Evolutionary conservation across 495 filamentous ascomycete species (phyloP), one percentile per base, ranked within the genome.

Genomic region (Daldinia bambusicola): DNA sequence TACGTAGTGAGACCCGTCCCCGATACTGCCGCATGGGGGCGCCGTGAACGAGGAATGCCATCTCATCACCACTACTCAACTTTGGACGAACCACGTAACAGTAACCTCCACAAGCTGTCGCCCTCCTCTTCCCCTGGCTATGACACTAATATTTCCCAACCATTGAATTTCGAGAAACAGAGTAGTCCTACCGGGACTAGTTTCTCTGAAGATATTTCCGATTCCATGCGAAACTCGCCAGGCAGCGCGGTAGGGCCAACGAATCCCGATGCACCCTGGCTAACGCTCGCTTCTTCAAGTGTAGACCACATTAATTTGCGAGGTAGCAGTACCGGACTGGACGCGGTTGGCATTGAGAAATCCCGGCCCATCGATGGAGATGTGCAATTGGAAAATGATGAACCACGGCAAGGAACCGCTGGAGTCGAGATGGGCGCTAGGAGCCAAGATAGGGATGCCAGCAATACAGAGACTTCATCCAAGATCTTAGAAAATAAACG

Each of bases 21-120:
- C 70, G 70, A 69, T 56, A 58, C 63, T 73, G 66, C 70, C 66
- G 70, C 66, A 73, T 69, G 66, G 70, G 66, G 70, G 66, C 66
- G 62, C 57, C 70, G 65, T 73, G 66, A 73, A 73, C 59, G 66
- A 73, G 70, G 70, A 69, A 73, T 73, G 70, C 70, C 61, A 69
- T 66, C 70, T 57, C 70, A 69, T 73, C 65, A 73, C 32, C 58
- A 60, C 48, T 34, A 69, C 57, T 58, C 56, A 51, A 58, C 50
- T 58, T 48, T 61, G 60, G 70, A 66, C 70, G 57, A 69, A 59
- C 66, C 56, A 66, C 70, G 61, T 57, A 69, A 51, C 62, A 66
- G 66, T 57, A 69, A 51, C 62, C 34, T 43, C 36, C 55, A 53
- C 50, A 59, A 53, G 36, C n/a, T 37, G 20, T 55, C 62, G 10